Base-by-base conservation (phyloP, 345 rosid genomes). In the Schrenkiella parvula region DNA sequence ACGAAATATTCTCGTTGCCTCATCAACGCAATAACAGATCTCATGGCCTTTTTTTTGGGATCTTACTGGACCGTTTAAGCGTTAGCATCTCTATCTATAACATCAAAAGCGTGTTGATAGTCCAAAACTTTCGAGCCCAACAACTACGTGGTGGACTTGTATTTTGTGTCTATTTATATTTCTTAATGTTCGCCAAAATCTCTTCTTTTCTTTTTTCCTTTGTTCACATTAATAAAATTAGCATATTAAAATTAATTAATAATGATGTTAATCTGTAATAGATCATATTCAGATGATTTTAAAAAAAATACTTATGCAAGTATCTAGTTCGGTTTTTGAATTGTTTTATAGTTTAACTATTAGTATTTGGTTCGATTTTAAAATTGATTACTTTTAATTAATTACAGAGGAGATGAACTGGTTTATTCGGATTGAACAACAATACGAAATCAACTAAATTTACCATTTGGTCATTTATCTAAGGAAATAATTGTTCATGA, bases 1-100 rank as follows among this genome's bases (percentile, higher is more conserved):
- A 53, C 53, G 83, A 87, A 54, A 18, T 15, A 34, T 21, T 17
- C 32, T 29, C 82, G 48, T 29, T 77, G 85, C 64, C 79, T 54
- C 28, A 59, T 28, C 28, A 53, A 11, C 28, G 66, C 79, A 58
- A 76, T 31, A 2, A 55, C 35, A 10, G 60, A 55, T 70, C 75
- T 70, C 79, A 76, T 70, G 2, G 55, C 26, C 37, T 14, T 17
- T 1, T 10, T 14, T 73, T 1, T 8, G 31, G 7, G 15, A 1
- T 48, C 18, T 39, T 29, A 22, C 37, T 50, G 78, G 78, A 37
- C 66, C 71, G 66, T 72, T n/a, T n/a, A n/a, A n/a, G n/a, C n/a
- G n/a, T n/a, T n/a, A n/a, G n/a, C n/a, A n/a, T n/a, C n/a, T n/a
- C n/a, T n/a, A n/a, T n/a, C n/a, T n/a, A n/a, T 13, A 47, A 42